Evolutionary conservation across 768 basidiomycete species (phyloP).

Genomic region (Suillus weaverae): DNA sequence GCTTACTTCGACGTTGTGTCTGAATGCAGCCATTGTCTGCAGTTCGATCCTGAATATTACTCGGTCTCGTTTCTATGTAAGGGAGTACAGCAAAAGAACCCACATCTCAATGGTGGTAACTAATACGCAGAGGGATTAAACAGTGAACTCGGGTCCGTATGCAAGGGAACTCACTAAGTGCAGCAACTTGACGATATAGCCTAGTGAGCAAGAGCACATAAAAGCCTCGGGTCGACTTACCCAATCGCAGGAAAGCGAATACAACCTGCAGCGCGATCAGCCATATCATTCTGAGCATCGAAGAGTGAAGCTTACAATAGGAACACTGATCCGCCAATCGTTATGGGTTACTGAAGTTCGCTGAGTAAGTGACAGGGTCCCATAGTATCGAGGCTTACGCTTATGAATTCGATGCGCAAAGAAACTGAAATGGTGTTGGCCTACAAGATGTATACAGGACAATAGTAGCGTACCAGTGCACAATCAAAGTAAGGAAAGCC

Average conservation of each 20-base stretch:
- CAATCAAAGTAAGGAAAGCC: slow-evolving; percentile 50
- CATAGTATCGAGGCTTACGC: slow-evolving; percentile 27
- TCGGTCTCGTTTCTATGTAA: not conserved
- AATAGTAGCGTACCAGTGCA: slow-evolving; percentile 43
- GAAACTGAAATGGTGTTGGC: slow-evolving; percentile 26
- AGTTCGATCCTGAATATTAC: slow-evolving; percentile 22
- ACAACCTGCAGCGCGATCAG: slow-evolving; percentile 19
- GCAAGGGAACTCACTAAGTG: slow-evolving; percentile 24
- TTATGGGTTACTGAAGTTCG: slow-evolving; percentile 24
- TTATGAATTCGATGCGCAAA: slow-evolving; percentile 43
- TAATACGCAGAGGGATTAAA: slow-evolving; percentile 9
- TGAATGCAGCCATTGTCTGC: slow-evolving; percentile 26
- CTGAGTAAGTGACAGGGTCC: not conserved
- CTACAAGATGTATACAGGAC: not conserved
- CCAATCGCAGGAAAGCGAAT: slow-evolving; percentile 30
- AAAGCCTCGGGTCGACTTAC: slow-evolving; percentile 20
- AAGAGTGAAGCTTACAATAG: slow-evolving; percentile 32
- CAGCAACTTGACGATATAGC: slow-evolving; percentile 30
- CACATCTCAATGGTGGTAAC: slow-evolving; percentile 34
- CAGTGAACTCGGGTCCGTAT: not conserved
- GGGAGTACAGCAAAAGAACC: slow-evolving; percentile 1
- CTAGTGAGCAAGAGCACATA: not conserved
- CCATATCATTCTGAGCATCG: not conserved
- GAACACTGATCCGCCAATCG: slow-evolving; percentile 31
- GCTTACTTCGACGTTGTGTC: slow-evolving; percentile 20